Evolutionary conservation across 176 grass and related monocot genomes (phyloP), one percentile per base, ranked within the genome.

Genomic region (Paspalum notatum): DNA sequence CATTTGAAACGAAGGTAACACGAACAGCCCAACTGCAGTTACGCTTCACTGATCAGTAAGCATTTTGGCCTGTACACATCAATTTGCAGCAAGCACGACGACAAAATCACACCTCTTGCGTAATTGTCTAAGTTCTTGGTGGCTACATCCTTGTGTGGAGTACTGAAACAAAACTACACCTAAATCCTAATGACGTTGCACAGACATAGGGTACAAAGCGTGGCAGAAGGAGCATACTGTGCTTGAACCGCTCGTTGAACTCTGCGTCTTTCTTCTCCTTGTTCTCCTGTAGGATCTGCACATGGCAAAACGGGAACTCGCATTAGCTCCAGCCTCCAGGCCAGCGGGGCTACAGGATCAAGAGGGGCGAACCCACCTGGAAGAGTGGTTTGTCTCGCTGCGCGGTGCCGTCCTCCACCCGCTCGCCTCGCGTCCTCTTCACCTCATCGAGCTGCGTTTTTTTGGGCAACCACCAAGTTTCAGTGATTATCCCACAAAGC

Each of bases 211-310:
- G 52, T 3, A 54, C 25, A 71, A 71, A 4, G 12, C 44, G 1
- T 37, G 62, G 4, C 22, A 37, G 40, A 0, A 77, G 32, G 32
- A 3, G 32, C 90, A 80, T 86, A 95, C 96, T 88, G 66, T 99
- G 92, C 56, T 99, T 99, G 84, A 99, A 99, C 53, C 96, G 91
- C 81, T 95, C 96, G 20, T 95, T 99, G 79, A 99, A 99, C 76
- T 99, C 96, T 17, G 96, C 96, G 58, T 99, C 96, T 71, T 99
- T 95, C 82, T 89, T 94, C 46, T 99, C 96, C 90, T 91, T 99
- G 56, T 99, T 99, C 80, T 94, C 96, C 72, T 88, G 93, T 48
- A 95, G 52, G 61, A 99, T 93, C 96, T 99, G 92, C 72, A 13
- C 64, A 64, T 16, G 5, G 7, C 16, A 43, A 2, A 12, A 66